These are phyloP conservation scores for Leishmania braziliensis DNA, from an alignment of 208 protist species.

Conservation along the genomic window DNA sequence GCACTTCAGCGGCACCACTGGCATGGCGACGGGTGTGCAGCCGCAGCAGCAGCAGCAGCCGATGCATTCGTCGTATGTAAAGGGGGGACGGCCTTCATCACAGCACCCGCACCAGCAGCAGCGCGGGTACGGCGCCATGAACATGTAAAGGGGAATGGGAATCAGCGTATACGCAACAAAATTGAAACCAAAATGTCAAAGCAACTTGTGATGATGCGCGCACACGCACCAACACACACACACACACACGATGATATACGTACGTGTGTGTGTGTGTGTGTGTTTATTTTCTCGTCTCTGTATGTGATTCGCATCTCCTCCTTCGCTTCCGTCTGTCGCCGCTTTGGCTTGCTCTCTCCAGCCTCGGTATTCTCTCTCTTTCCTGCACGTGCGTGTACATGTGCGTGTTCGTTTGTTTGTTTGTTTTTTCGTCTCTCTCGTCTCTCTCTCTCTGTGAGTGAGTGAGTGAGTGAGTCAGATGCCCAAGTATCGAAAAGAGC, in stretches of 20 bases:
- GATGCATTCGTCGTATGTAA: slow-evolving; percentile 1
- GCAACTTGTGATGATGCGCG: background rate
- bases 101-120: slow-evolving; percentile 7
- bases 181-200: background rate
- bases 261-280: background rate
- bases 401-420: background rate
- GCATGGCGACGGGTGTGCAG: slow-evolving; percentile 3
- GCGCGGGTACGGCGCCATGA: slow-evolving; percentile 3
- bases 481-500: background rate
- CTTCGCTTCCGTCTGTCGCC: slow-evolving; percentile 4
- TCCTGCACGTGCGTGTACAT: background rate
- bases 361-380: slow-evolving; percentile 2
- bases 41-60: slow-evolving; percentile 6
- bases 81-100: background rate
- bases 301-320: background rate
- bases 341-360: background rate
- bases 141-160: background rate
- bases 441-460: background rate
- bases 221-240: background rate
- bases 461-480: background rate
- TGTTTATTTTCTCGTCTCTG: background rate
- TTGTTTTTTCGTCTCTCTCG: background rate
- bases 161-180: background rate
- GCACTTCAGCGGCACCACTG: slow-evolving; percentile 22
- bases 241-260: background rate